These are phyloP conservation scores for Candida loeiensis DNA, from an alignment of 805 yeast genomes.

Conservation along the genomic window DNA sequence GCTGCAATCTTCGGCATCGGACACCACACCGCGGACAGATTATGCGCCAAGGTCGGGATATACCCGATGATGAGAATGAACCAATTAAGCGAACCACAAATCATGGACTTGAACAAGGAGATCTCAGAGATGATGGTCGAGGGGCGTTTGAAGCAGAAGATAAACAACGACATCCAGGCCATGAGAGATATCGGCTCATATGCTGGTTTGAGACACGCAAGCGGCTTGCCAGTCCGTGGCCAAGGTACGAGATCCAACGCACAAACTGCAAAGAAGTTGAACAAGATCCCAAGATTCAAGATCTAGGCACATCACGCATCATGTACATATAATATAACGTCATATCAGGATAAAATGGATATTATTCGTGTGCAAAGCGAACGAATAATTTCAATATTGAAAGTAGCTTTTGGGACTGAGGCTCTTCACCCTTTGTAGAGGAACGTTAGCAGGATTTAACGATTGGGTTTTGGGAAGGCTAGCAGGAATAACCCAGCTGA, in stretches of 20 bases:
- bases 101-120: slow-evolving; percentile 83
- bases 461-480: no score
- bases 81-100: slow-evolving; percentile 83
- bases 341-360: no score
- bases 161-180: slow-evolving; percentile 71
- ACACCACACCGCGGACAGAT: slow-evolving; percentile 58
- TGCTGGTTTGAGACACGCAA: slow-evolving; percentile 84
- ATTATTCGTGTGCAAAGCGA: no score
- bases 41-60: slow-evolving; percentile 85
- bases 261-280: slow-evolving; percentile 81
- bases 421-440: no score
- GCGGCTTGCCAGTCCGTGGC: slow-evolving; percentile 67
- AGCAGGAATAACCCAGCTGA: no score
- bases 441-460: no score
- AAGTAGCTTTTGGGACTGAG: no score
- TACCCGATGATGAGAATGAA: slow-evolving; percentile 95
- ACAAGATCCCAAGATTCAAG: slow-evolving; percentile 60
- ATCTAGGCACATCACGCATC: slow-evolving; percentile 8
- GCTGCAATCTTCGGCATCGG: slow-evolving; percentile 87
- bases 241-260: slow-evolving; percentile 92
- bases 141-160: slow-evolving; percentile 68
- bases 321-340: slow-evolving; percentile 4
- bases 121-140: slow-evolving; percentile 79
- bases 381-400: background rate
- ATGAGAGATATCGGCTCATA: slow-evolving; percentile 82